A percentile compares a stretch with the other conserved stretches of the same genome.
phyloP scores from a whole-genome alignment of 2,329 filamentous ascomycete species.

The Fusarium sp. region DNA sequence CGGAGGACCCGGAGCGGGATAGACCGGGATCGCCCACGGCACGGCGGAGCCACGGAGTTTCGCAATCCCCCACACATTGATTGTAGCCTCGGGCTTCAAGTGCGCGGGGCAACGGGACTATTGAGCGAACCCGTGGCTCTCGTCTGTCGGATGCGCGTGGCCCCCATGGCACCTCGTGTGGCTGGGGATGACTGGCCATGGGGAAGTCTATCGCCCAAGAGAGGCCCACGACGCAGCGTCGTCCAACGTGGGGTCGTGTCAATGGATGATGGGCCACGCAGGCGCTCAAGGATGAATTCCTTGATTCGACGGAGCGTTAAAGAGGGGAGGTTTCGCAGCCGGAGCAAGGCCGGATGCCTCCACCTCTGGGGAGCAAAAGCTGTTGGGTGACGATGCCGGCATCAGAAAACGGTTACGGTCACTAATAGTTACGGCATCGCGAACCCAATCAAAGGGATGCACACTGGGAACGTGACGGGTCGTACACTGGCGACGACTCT shows the following conservation, averaged over 20 bases:
- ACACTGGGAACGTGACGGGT: constrained; percentile 40
- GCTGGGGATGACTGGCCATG: constrained; percentile 25
- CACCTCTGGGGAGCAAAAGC: constrained; percentile 20
- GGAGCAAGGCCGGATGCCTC: constrained; percentile 30
- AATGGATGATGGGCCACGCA: constrained; percentile 43
- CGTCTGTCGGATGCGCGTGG: constrained; percentile 30
- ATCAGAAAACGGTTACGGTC: constrained; percentile 25
- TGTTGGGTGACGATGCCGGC: constrained; percentile 35
- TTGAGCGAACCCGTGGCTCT: constrained; percentile 39
- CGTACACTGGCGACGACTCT: constrained; percentile 24
- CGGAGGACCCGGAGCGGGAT: constrained; percentile 39
- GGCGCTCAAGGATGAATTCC: constrained; percentile 22
- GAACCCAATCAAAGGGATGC: constrained; percentile 42
- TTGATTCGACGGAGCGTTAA: constrained; percentile 33
- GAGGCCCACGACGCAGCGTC: constrained; percentile 40
- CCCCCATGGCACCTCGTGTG: constrained; percentile 26
- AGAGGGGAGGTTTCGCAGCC: constrained; percentile 32
- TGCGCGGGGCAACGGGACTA: constrained; percentile 43
- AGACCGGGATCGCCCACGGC: constrained; percentile 43
- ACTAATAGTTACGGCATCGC: constrained; percentile 34
- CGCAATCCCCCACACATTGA: constrained; percentile 40
- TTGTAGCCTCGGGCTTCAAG: constrained; percentile 37
- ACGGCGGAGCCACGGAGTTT: constrained; percentile 31
- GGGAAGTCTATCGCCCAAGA: constrained; percentile 34
- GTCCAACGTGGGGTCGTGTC: constrained; percentile 46